Evolutionary conservation across 257 asterid species (phyloP).

Genomic region (Plantago ovata): DNA sequence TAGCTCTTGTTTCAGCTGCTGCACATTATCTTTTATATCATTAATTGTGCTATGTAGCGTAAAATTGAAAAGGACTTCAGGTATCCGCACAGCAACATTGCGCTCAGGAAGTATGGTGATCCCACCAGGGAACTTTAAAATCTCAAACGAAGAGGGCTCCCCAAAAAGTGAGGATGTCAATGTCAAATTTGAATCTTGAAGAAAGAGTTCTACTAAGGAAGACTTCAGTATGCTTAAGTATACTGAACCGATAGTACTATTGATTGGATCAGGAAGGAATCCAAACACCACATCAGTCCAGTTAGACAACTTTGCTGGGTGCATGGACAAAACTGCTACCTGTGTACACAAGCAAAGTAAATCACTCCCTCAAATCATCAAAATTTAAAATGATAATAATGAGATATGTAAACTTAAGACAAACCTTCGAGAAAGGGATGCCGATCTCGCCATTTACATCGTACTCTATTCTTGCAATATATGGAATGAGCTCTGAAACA

Average conservation of each 20-base stretch:
- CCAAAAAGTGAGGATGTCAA: slow-evolving; percentile 65
- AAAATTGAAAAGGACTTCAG: slow-evolving; percentile 56
- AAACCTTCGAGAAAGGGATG: slow-evolving; percentile 67
- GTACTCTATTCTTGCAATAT: slow-evolving; percentile 60
- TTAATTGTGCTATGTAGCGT: slow-evolving; percentile 66
- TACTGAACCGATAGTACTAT: slow-evolving; percentile 40
- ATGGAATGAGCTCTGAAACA: slow-evolving; percentile 57
- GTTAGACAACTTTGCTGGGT: slow-evolving; percentile 46
- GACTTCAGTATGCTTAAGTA: slow-evolving; percentile 51
- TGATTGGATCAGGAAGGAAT: slow-evolving; percentile 53
- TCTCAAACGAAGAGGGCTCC: slow-evolving; percentile 63
- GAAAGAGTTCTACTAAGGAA: slow-evolving; percentile 59
- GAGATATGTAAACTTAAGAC: slow-evolving; percentile 21
- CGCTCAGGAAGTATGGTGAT: slow-evolving; percentile 58
- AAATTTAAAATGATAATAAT: background rate
- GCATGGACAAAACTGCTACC: slow-evolving; percentile 78
- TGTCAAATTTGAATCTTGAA: slow-evolving; percentile 55
- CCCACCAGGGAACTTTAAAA: slow-evolving; percentile 74
- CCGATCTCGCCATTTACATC: slow-evolving; percentile 70
- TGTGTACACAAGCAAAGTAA: slow-evolving; percentile 25
- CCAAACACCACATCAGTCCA: slow-evolving; percentile 74
- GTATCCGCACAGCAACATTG: slow-evolving; percentile 27
- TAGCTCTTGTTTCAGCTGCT: slow-evolving; percentile 61
- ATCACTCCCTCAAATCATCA: background rate
- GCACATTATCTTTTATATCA: slow-evolving; percentile 60